phyloP scores from a whole-genome alignment of 768 basidiomycete species.

The Lepiota brunneoincarnata region DNA sequence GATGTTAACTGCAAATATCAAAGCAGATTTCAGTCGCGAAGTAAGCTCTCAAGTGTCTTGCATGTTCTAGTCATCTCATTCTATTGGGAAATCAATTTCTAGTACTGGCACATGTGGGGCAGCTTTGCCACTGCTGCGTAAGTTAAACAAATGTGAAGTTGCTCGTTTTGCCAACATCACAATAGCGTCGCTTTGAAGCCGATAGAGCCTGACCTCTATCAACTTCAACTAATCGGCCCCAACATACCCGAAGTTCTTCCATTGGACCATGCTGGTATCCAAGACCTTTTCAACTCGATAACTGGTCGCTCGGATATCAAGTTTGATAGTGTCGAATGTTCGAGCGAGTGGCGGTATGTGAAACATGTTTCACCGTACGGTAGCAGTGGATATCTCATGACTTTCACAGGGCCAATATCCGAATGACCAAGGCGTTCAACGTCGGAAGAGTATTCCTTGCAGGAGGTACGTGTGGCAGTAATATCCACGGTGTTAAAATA shows the following conservation, averaged over 20 bases:
- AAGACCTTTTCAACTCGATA: too few relatives aligned
- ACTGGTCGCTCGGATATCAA: too few relatives aligned
- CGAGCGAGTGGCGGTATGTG: too few relatives aligned
- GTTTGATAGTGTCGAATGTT: too few relatives aligned
- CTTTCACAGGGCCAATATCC: slow-evolving; percentile 36
- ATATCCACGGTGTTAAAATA: not conserved
- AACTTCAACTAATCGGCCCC: too few relatives aligned
- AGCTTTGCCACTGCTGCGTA: slow-evolving; percentile 31
- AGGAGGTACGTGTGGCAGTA: slow-evolving; percentile 32
- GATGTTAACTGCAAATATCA: slow-evolving; percentile 40
- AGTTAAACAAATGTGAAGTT: not conserved
- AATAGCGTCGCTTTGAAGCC: too few relatives aligned
- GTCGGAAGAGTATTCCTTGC: slow-evolving; percentile 39
- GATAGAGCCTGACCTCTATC: too few relatives aligned
- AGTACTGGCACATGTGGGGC: slow-evolving; percentile 52
- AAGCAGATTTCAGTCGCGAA: slow-evolving; percentile 35
- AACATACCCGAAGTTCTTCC: too few relatives aligned
- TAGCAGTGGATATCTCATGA: not conserved
- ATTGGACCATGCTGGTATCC: too few relatives aligned
- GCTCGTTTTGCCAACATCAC: too few relatives aligned
- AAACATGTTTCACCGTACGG: not conserved
- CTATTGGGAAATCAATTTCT: slow-evolving; percentile 1
- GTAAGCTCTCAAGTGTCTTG: slow-evolving; percentile 21
- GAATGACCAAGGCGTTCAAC: slow-evolving; percentile 40
- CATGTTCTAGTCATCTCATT: not conserved